Evolutionary conservation across 306 rosid genomes (phyloP), one percentile per base, ranked within the genome.

Genomic region (Calophaca sinica): DNA sequence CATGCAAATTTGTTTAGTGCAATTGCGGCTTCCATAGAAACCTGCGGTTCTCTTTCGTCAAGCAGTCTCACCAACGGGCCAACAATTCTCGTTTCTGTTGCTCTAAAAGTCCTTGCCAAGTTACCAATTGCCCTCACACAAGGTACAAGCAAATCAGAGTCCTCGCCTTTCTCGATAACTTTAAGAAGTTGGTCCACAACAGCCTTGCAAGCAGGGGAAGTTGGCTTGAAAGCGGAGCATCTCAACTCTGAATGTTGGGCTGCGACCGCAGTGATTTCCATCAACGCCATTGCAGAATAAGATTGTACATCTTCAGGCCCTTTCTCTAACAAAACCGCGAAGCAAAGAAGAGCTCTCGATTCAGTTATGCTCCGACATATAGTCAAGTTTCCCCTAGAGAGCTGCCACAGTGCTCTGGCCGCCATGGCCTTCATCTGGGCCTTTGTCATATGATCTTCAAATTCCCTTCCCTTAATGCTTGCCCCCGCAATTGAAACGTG

Each of bases 391-490:
- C 87, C 92, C 28, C 62, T 87, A 12, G 85, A 61, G 0, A 91
- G 86, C 42, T 87, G 81, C 97, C 97, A 89, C 0, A 91, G 76
- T 0, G 97, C 94, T 54, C 84, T 81, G 0, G 97, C 97, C 0
- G 94, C 92, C 94, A 87, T 89, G 15, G 90, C 89, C 77, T 91
- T 91, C 92, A 91, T 91, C 39, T 82, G 72, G 0, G 81, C 84
- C 74, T 91, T 91, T 0, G 90, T 91, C 2, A 33, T 45, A 0
- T 86, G 79, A 53, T 91, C 90, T 32, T 91, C 96, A 4, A 9
- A 80, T 59, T 91, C 96, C 77, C 91, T 85, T 13, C 96, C 96
- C 70, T 87, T 87, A 6, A 91, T 81, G 65, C 91, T 88, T 0
- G 79, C 81, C 50, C 76, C 86, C 0, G 82, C 28, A 12, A 73